These are phyloP conservation scores for Trichosporon asahii DNA, from an alignment of 1,284 basidiomycete genomes.

Conservation along the genomic window DNA sequence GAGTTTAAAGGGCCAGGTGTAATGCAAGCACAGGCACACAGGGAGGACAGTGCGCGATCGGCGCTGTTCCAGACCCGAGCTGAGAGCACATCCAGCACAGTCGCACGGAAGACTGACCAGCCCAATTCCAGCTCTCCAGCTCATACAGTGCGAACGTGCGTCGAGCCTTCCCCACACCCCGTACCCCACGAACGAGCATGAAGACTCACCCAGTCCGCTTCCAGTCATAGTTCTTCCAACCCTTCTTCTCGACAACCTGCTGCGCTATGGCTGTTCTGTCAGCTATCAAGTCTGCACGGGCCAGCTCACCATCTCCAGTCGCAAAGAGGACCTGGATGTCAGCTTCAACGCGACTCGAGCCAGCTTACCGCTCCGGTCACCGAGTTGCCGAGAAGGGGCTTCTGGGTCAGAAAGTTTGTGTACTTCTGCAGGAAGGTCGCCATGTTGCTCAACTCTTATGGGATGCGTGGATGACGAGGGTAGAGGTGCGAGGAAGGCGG, in stretches of 20 bases:
- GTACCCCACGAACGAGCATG: neutral
- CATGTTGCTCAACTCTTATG: neutral
- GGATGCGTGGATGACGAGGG: neutral
- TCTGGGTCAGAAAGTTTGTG: neutral
- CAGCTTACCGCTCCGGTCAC: slow-evolving; percentile 1
- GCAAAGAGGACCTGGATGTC: slow-evolving; percentile 50
- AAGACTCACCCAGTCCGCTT: slow-evolving; percentile 50
- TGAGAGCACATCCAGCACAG: no score
- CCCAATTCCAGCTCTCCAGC: neutral
- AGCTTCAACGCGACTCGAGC: neutral
- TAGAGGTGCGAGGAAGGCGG: neutral
- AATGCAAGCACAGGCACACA: no score
- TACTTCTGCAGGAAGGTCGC: neutral
- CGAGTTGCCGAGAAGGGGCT: neutral
- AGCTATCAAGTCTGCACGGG: neutral
- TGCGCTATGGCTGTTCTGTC: slow-evolving; percentile 52
- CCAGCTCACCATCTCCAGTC: slow-evolving; percentile 50
- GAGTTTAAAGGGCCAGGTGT: no score
- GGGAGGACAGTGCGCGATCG: neutral
- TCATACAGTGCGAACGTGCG: neutral
- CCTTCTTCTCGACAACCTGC: slow-evolving; percentile 55
- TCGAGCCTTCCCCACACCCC: neutral
- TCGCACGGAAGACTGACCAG: no score
- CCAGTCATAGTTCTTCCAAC: slow-evolving; percentile 47
- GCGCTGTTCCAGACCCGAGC: no score